These are phyloP conservation scores for Smittium culicis DNA, from an alignment of 371 early-diverging fungal genomes.

Conservation along the genomic window DNA sequence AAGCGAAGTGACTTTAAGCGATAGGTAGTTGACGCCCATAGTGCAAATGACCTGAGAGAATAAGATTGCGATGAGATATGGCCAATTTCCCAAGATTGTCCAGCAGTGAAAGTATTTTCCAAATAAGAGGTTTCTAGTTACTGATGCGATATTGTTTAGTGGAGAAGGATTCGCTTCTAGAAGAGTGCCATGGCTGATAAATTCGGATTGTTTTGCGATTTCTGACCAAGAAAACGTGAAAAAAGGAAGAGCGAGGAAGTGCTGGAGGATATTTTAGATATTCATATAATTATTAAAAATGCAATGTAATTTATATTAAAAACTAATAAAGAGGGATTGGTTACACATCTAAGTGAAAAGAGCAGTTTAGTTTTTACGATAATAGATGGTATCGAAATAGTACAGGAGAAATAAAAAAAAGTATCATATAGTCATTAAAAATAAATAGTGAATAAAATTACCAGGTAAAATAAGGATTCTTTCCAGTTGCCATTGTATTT, in stretches of 20 bases:
- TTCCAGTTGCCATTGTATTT: slow-evolving; percentile 75
- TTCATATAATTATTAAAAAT: background rate
- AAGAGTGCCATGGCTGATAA: background rate
- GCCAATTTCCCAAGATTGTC: slow-evolving; percentile 42
- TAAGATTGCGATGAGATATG: slow-evolving; percentile 49
- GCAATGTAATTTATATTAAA: too few species aligned
- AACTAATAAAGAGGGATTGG: too few species aligned
- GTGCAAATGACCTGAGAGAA: slow-evolving; percentile 77
- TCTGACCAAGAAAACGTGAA: slow-evolving; percentile 56
- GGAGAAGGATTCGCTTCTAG: background rate
- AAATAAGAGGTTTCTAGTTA: slow-evolving; percentile 23
- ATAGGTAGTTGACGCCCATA: slow-evolving; percentile 71
- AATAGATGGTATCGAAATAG: too few species aligned
- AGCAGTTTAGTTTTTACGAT: too few species aligned
- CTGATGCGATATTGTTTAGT: slow-evolving; percentile 41
- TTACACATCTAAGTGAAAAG: too few species aligned
- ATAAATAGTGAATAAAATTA: background rate
- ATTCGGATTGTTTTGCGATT: slow-evolving; percentile 36
- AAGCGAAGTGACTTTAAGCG: slow-evolving; percentile 56
- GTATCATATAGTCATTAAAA: too few species aligned
- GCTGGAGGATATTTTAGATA: slow-evolving; percentile 29
- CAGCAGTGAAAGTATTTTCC: too few species aligned
- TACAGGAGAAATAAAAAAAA: too few species aligned
- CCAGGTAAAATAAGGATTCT: slow-evolving; percentile 72
- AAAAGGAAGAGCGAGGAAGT: slow-evolving; percentile 62